Evolutionary conservation across 352 stramenopile genomes (phyloP), one percentile per base, ranked within the genome.

Genomic region (Phytopythium boreale): DNA sequence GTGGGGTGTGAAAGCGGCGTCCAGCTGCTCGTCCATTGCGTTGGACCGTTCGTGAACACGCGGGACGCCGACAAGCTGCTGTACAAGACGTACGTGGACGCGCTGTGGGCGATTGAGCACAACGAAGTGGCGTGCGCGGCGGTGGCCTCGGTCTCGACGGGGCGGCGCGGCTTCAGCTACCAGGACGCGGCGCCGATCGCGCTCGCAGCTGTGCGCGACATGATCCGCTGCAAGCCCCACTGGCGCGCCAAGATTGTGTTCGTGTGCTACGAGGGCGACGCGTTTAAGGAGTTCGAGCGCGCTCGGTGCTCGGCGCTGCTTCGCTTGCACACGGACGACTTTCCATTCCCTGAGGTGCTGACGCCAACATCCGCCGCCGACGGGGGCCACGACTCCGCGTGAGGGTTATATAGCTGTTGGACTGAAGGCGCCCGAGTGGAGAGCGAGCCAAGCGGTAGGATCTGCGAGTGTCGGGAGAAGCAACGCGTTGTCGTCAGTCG

Each of bases 101-200:
- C 79, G 12, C 62, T 91, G 11, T 31, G 53, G 11, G 67, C 37
- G 17, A 62, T 77, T 17, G 59, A 77, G 22, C 69, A 67, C 26
- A 68, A 65, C n/a, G 43, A 80, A 24, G 66, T 87, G 8, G 27
- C 56, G 15, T 90, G 80, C 19, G 71, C 77, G 6, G 78, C 75
- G 6, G 60, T 89, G 11, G 77, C 75, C 15, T 89, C 80, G 12
- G 77, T 91, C 47, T 89, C 82, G 2, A 89, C 82, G 1, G 82
- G 82, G 0, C 47, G 55, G 1, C 34, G 75, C 14, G 52, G 57
- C 0, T 89, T 81, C 59, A 76, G 74, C 1, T 62, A 84, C 20
- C 22, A 69, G 0, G 55, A 66, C 6, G 80, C 82, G 0, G 73
- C 78, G 26, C 53, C 64, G 27, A 72, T 82, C 29, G 75, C 82